phyloP scores from a whole-genome alignment of 257 asterid genomes.

The Thymus quinquecostatus region DNA sequence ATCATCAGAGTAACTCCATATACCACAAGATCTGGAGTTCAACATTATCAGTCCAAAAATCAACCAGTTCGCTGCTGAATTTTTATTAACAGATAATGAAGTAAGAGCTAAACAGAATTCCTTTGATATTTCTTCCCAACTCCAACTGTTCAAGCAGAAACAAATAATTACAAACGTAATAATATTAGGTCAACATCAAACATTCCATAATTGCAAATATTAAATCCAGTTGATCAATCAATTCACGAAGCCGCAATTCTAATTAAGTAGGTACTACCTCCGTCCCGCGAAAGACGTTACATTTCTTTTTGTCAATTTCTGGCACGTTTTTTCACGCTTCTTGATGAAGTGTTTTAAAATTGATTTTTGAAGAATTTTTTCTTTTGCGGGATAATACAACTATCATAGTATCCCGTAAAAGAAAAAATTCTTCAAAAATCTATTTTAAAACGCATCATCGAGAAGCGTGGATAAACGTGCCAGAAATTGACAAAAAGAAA shows the following conservation, averaged over 20 bases:
- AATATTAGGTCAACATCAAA: constrained; percentile 4
- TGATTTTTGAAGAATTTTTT: no score
- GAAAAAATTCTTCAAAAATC: no score
- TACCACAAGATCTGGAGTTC: neutral
- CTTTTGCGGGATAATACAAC: no score
- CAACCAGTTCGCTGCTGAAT: no score
- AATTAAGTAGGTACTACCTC: neutral
- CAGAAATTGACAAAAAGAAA: no score
- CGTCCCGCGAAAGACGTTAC: no score
- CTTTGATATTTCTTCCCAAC: neutral
- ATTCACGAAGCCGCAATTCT: neutral
- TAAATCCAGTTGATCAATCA: neutral
- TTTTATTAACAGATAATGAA: neutral
- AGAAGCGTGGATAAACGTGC: no score
- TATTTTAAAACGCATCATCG: no score
- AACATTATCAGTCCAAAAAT: neutral
- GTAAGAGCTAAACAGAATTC: neutral
- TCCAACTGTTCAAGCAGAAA: neutral
- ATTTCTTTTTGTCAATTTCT: no score
- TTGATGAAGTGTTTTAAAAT: no score
- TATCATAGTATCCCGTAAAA: no score
- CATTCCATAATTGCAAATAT: neutral
- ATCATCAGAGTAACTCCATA: neutral
- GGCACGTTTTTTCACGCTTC: no score
- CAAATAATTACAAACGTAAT: neutral